phyloP scores from a whole-genome alignment of 1,284 basidiomycete species.

The Hypsizygus ulmarius region DNA sequence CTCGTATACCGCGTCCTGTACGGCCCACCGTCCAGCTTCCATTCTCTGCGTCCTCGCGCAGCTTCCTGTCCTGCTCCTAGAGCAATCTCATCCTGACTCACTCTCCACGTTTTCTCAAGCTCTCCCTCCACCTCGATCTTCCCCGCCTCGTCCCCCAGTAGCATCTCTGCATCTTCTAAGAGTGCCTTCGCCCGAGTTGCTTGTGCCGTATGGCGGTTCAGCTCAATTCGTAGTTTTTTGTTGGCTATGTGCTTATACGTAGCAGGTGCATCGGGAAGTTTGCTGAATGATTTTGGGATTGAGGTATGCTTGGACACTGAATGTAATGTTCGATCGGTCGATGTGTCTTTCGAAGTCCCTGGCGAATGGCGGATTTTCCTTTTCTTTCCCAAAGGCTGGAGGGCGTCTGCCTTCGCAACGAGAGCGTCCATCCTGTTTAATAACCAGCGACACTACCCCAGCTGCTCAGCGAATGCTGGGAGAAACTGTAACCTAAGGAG shows the following conservation, averaged over 20 bases:
- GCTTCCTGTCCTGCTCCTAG: slow-evolving; percentile 70
- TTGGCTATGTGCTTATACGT: slow-evolving; percentile 67
- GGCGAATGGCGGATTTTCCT: slow-evolving; percentile 25
- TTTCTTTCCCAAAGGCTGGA: slow-evolving; percentile 47
- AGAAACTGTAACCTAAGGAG: no score
- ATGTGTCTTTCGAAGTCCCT: slow-evolving; percentile 15
- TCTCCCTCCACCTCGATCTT: slow-evolving; percentile 70
- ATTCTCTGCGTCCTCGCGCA: slow-evolving; percentile 74
- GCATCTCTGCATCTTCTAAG: slow-evolving; percentile 62
- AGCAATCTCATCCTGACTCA: slow-evolving; percentile 80
- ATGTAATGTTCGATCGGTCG: slow-evolving; percentile 51
- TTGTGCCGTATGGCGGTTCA: slow-evolving; percentile 60
- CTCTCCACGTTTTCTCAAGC: slow-evolving; percentile 88
- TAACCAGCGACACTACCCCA: no score
- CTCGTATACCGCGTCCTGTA: slow-evolving; percentile 83
- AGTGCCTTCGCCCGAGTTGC: slow-evolving; percentile 55
- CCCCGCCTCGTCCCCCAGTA: slow-evolving; percentile 66
- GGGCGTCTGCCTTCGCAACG: slow-evolving; percentile 66
- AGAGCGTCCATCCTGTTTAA: slow-evolving; percentile 45
- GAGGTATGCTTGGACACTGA: slow-evolving; percentile 58
- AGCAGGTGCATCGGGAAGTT: slow-evolving; percentile 40
- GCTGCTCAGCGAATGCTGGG: no score
- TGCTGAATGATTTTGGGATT: slow-evolving; percentile 61
- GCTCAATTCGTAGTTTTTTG: slow-evolving; percentile 70
- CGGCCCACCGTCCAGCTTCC: slow-evolving; percentile 85